Evolutionary conservation across 768 basidiomycete genomes (phyloP).

Genomic region (Imleria badia): DNA sequence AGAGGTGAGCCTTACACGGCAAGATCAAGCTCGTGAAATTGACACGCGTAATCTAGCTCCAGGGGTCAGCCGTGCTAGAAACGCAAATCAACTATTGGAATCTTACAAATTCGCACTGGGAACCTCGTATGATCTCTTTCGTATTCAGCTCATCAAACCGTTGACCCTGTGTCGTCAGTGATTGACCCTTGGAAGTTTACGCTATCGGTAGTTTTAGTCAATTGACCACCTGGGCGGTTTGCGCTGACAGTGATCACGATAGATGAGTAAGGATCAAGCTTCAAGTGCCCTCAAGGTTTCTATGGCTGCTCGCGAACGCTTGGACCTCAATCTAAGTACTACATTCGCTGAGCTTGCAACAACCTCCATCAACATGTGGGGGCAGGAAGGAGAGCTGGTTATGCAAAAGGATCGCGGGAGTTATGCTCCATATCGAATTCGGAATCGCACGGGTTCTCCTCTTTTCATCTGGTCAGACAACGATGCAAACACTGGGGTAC

Average conservation of each 20-base stretch:
- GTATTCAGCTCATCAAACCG: not conserved
- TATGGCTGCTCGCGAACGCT: conserved; percentile 73
- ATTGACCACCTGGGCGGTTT: not conserved
- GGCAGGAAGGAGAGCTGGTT: conserved; percentile 68
- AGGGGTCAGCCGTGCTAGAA: conserved; percentile 78
- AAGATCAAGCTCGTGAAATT: not conserved
- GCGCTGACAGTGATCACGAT: conserved; percentile 11
- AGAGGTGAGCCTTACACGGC: conserved; percentile 50
- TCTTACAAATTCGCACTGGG: conserved; percentile 96
- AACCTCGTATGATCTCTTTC: conserved; percentile 62
- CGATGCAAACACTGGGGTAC: conserved; percentile 50
- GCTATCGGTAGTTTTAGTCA: conserved; percentile 47
- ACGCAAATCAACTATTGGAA: conserved; percentile 95
- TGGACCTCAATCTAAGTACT: conserved; percentile 89
- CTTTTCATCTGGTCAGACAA: conserved; percentile 84
- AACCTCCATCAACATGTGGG: conserved; percentile 70
- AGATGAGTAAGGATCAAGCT: conserved; percentile 55
- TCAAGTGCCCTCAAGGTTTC: conserved; percentile 56
- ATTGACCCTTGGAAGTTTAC: conserved; percentile 96
- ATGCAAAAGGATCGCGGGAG: conserved; percentile 79
- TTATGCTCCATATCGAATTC: conserved; percentile 91
- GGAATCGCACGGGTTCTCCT: conserved; percentile 86
- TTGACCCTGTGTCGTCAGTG: conserved; percentile 44
- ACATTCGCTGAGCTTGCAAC: conserved; percentile 85
- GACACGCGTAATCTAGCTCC: conserved; percentile 51